These are phyloP conservation scores for Aspergillus pseudoterreus DNA, from an alignment of 2,329 filamentous ascomycete species.

Conservation along the genomic window DNA sequence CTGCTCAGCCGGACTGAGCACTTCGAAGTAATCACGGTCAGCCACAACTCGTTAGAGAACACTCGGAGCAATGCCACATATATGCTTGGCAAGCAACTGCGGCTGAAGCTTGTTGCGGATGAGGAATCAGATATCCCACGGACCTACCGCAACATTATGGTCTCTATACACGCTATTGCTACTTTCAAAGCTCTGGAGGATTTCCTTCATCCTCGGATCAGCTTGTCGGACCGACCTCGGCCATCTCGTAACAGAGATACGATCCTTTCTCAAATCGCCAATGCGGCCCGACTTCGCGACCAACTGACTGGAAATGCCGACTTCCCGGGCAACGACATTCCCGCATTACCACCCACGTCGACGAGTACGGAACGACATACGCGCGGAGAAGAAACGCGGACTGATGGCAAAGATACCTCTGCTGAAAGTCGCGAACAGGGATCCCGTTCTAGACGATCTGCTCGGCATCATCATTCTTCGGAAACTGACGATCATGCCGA, in stretches of 20 bases:
- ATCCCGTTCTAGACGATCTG: conserved; percentile 57
- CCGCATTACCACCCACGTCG: conserved; percentile 18
- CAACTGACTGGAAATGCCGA: conserved; percentile 32
- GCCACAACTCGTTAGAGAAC: conserved; percentile 85
- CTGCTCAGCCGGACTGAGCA: conserved; percentile 93
- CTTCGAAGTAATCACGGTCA: conserved; percentile 94
- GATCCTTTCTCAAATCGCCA: conserved; percentile 68
- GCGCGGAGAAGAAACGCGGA: conserved; percentile 11
- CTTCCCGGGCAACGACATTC: conserved; percentile 31
- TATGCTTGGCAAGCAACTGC: conserved; percentile 94
- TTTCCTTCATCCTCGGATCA: conserved; percentile 87
- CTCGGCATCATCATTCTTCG: conserved; percentile 55
- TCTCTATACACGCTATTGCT: conserved; percentile 96
- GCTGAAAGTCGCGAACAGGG: conserved; percentile 36
- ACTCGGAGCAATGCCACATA: conserved; percentile 87
- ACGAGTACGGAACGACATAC: conserved; percentile 15
- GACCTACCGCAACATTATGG: conserved; percentile 90
- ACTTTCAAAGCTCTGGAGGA: conserved; percentile 97
- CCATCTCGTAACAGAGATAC: conserved; percentile 57
- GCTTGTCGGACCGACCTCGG: conserved; percentile 69
- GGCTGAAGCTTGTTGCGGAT: conserved; percentile 82
- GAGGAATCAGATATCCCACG: conserved; percentile 82
- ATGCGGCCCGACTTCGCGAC: conserved; percentile 62
- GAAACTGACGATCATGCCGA: conserved; percentile 60
- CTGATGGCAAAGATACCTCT: conserved; percentile 40